A percentile compares a stretch with the other conserved stretches of the same genome.
These are phyloP conservation scores for Clitopilus passeckerianus DNA, from an alignment of 768 basidiomycete genomes.

Conservation along the genomic window DNA sequence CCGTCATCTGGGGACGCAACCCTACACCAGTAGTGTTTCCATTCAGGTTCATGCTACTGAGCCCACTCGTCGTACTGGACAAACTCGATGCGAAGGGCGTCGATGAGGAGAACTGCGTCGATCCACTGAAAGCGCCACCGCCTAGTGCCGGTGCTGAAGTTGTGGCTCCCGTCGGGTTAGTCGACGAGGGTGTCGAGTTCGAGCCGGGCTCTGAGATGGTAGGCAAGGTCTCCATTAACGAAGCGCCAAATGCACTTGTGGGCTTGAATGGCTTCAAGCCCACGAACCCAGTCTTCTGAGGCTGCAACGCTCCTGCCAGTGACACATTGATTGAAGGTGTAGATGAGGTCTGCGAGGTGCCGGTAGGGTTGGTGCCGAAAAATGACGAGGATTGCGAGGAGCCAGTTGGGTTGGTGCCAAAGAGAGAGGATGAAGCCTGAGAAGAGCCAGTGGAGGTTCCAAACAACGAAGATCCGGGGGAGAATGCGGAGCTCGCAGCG, in stretches of 20 bases:
- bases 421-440: slow-evolving; percentile 39
- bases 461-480: slow-evolving; percentile 14
- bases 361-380: slow-evolving; percentile 48
- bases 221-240: slow-evolving; percentile 68
- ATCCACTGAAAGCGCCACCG: slow-evolving; percentile 7
- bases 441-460: slow-evolving; percentile 8
- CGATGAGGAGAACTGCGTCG: slow-evolving; percentile 8
- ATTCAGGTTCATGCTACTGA: slow-evolving; percentile 30
- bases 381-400: slow-evolving; percentile 37
- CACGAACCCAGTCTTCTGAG: slow-evolving; percentile 47
- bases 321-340: slow-evolving; percentile 15
- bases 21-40: slow-evolving; percentile 40
- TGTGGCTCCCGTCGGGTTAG: slow-evolving; percentile 14
- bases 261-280: slow-evolving; percentile 83
- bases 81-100: slow-evolving; percentile 28
- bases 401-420: slow-evolving; percentile 49
- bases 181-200: slow-evolving; percentile 36
- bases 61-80: slow-evolving; percentile 31
- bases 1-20: slow-evolving; percentile 60
- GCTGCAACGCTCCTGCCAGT: slow-evolving; percentile 28
- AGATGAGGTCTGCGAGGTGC: slow-evolving; percentile 24
- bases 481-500: slow-evolving; percentile 37
- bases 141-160: slow-evolving; percentile 3
- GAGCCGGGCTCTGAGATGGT: slow-evolving; percentile 60
- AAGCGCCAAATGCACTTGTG: slow-evolving; percentile 73